These are phyloP conservation scores for Penicillium decumbens DNA, from an alignment of 2,329 filamentous ascomycete species.

Conservation along the genomic window DNA sequence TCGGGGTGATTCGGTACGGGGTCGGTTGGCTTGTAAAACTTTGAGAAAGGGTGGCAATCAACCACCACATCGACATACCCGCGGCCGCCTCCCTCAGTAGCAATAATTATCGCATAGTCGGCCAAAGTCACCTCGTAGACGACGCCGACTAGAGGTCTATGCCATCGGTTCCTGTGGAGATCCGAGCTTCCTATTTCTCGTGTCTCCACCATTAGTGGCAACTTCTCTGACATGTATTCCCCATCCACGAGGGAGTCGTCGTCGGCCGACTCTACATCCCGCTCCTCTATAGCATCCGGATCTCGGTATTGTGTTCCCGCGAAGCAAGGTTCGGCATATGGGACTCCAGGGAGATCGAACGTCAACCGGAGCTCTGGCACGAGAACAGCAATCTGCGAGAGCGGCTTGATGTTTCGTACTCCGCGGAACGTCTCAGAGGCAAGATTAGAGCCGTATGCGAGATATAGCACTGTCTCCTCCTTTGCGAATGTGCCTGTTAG, in stretches of 20 bases:
- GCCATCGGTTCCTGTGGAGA: conserved; percentile 61
- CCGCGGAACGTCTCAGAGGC: conserved; percentile 73
- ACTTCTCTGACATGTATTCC: conserved; percentile 31
- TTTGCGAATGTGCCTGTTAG: conserved; percentile 4
- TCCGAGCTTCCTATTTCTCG: conserved; percentile 14
- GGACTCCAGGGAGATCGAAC: conserved; percentile 80
- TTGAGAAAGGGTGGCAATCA: conserved; percentile 66
- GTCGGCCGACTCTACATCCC: conserved; percentile 7
- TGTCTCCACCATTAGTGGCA: conserved; percentile 22
- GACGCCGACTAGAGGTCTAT: conserved; percentile 80
- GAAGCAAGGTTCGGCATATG: conserved; percentile 88
- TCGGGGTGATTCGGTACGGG: conserved; percentile 61
- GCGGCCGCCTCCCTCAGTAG: conserved; percentile 80
- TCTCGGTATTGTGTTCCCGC: conserved; percentile 69
- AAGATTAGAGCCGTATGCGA: conserved; percentile 91
- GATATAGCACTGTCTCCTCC: conserved; percentile 62
- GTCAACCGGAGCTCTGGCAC: conserved; percentile 73
- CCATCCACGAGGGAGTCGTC: conserved; percentile 5
- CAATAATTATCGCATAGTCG: conserved; percentile 82
- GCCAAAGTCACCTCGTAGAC: conserved; percentile 86
- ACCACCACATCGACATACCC: conserved; percentile 81
- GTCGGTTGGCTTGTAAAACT: conserved; percentile 44
- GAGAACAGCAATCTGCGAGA: conserved; percentile 75
- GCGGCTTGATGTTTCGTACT: conserved; percentile 69
- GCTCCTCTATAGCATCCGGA: conserved; percentile 10